A percentile compares a stretch with the other conserved stretches of the same genome.
phyloP scores from a whole-genome alignment of 2,329 filamentous ascomycete genomes.

The Metarhizium anisopliae region DNA sequence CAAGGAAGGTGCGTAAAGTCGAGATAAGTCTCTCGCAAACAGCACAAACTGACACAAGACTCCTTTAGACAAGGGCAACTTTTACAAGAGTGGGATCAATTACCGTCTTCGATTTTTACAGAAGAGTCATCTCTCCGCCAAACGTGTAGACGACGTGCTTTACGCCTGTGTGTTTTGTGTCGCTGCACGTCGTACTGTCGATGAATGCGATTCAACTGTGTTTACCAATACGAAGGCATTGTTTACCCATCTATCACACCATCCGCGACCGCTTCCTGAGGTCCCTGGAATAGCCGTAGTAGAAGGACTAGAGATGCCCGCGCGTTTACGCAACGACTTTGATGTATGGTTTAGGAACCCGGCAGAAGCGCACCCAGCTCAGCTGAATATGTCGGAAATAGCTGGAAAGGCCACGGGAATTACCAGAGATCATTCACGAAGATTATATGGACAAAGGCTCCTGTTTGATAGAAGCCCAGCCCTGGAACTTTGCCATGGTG shows the following conservation, averaged over 20 bases:
- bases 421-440: constrained; percentile 37
- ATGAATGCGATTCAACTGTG: constrained; percentile 47
- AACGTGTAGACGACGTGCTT: constrained; percentile 40
- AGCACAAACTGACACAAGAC: too few relatives aligned
- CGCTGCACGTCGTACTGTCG: constrained; percentile 36
- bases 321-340: constrained; percentile 36
- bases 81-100: constrained; percentile 33
- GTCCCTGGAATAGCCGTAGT: constrained; percentile 40
- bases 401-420: constrained; percentile 33
- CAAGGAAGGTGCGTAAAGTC: constrained; percentile 32
- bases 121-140: constrained; percentile 43
- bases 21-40: not conserved
- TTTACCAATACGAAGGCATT: constrained; percentile 45
- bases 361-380: constrained; percentile 30
- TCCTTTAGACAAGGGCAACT: constrained; percentile 28
- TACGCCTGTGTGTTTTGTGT: constrained; percentile 49
- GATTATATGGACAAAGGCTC: constrained; percentile 36
- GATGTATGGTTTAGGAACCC: constrained; percentile 40
- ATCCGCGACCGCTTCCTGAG: constrained; percentile 42
- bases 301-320: constrained; percentile 32
- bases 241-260: constrained; percentile 43
- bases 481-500: constrained; percentile 38
- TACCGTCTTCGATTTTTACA: constrained; percentile 47
- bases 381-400: constrained; percentile 31
- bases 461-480: constrained; percentile 35